Conservation (phyloP, 2,329 filamentous ascomycete species). For the Neonectria ditissima region DNA sequence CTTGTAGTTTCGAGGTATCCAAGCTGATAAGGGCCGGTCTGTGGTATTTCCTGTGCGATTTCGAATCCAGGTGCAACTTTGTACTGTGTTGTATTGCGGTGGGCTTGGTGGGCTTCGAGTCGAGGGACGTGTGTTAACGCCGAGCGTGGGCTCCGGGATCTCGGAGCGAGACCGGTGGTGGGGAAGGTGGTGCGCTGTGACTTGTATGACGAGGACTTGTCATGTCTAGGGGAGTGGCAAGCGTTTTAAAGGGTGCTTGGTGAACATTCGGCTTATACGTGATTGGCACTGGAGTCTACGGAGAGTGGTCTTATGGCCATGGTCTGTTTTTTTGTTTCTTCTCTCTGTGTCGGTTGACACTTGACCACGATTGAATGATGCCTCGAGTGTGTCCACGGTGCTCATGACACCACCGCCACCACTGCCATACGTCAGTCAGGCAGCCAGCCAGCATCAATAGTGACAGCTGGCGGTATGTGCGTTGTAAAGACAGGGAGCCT, state of each 20-base stretch:
- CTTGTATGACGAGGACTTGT: conserved; percentile 24
- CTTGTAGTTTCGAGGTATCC: neutral
- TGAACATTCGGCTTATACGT: neutral
- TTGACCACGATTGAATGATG: conserved; percentile 3
- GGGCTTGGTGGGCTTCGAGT: conserved; percentile 16
- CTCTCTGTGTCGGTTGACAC: neutral
- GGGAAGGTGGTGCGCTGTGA: conserved; percentile 19
- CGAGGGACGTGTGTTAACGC: conserved; percentile 17
- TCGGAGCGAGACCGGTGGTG: conserved; percentile 28
- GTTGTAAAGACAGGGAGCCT: neutral
- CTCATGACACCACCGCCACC: conserved; percentile 15
- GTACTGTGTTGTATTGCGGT: conserved; percentile 9
- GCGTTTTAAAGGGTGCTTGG: neutral
- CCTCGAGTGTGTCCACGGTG: neutral
- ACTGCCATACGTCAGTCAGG: conserved; percentile 9
- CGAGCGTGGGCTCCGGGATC: conserved; percentile 14
- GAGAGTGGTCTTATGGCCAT: conserved; percentile 14
- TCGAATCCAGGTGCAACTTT: neutral
- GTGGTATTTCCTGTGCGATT: neutral
- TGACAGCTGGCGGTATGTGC: neutral
- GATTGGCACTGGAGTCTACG: neutral
- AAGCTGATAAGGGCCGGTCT: neutral
- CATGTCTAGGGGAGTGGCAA: neutral
- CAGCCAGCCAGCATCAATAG: neutral
- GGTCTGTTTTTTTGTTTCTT: conserved; percentile 8